These are phyloP conservation scores for Colletotrichum orbiculare DNA, from an alignment of 2,329 filamentous ascomycete genomes.

Conservation along the genomic window DNA sequence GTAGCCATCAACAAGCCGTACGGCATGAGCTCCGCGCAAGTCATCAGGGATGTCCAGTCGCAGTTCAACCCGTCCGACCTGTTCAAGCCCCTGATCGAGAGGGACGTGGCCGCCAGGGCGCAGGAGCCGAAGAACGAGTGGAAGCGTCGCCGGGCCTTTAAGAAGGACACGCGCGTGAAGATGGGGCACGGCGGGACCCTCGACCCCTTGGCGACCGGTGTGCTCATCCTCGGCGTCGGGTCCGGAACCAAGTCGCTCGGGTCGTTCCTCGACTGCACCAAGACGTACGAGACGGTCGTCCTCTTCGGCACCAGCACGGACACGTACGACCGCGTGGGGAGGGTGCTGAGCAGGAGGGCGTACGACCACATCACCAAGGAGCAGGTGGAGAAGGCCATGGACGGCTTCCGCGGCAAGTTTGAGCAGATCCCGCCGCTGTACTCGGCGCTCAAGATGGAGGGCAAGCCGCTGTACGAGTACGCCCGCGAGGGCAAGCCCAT, in stretches of 20 bases:
- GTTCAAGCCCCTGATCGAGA: slow-evolving; percentile 81
- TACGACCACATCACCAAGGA: slow-evolving; percentile 86
- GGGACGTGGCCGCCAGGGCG: slow-evolving; percentile 66
- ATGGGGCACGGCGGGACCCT: slow-evolving; percentile 96
- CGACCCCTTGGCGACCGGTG: slow-evolving; percentile 92
- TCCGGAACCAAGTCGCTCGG: slow-evolving; percentile 85
- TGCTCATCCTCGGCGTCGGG: slow-evolving; percentile 89
- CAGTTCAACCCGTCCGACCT: slow-evolving; percentile 84
- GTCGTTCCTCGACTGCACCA: slow-evolving; percentile 87
- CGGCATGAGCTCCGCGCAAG: slow-evolving; percentile 87
- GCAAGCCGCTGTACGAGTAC: slow-evolving; percentile 96
- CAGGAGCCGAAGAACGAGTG: slow-evolving; percentile 69
- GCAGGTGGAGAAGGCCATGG: slow-evolving; percentile 80
- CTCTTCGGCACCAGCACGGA: slow-evolving; percentile 94
- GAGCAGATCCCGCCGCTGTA: slow-evolving; percentile 93
- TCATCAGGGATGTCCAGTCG: slow-evolving; percentile 86
- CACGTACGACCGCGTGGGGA: slow-evolving; percentile 88
- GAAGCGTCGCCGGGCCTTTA: slow-evolving; percentile 66
- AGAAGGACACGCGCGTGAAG: slow-evolving; percentile 79
- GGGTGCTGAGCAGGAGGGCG: slow-evolving; percentile 78
- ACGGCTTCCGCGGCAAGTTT: slow-evolving; percentile 81
- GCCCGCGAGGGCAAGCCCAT: slow-evolving; percentile 89
- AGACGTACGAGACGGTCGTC: slow-evolving; percentile 90
- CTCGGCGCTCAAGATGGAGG: slow-evolving; percentile 91
- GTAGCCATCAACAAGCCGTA: slow-evolving; percentile 93